phyloP scores from a whole-genome alignment of 2,329 filamentous ascomycete genomes.

The Fusarium dlaminii region DNA sequence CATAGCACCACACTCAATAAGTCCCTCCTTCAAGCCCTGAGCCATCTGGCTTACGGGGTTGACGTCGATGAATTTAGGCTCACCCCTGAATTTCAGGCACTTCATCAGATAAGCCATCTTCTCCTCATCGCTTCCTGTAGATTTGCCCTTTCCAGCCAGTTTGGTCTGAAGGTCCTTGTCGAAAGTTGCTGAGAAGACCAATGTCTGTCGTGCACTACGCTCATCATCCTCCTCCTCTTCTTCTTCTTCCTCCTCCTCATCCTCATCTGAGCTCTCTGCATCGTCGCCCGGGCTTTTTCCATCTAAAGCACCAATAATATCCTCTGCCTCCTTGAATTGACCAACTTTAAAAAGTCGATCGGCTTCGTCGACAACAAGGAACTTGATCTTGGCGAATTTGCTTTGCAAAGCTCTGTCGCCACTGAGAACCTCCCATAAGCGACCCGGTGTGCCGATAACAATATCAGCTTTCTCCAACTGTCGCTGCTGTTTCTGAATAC shows the following conservation, averaged over 20 bases:
- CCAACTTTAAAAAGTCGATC: conserved; percentile 91
- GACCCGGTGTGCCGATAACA: conserved; percentile 90
- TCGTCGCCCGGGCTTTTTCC: conserved; percentile 70
- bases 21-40: conserved; percentile 81
- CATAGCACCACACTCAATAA: conserved; percentile 90
- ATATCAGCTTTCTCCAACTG: conserved; percentile 87
- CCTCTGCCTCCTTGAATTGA: conserved; percentile 92
- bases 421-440: conserved; percentile 93
- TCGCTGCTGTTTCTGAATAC: conserved; percentile 93
- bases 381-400: conserved; percentile 77
- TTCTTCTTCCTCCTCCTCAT: conserved; percentile 59
- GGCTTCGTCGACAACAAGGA: conserved; percentile 92
- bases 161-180: conserved; percentile 92
- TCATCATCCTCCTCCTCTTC: conserved; percentile 57
- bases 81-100: conserved; percentile 86
- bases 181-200: conserved; percentile 97
- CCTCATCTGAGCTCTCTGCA: conserved; percentile 61
- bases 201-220: conserved; percentile 71
- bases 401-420: conserved; percentile 74
- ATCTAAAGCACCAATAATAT: conserved; percentile 86
- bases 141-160: conserved; percentile 77
- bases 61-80: conserved; percentile 90
- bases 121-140: conserved; percentile 70
- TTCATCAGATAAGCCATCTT: conserved; percentile 93
- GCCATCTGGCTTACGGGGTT: conserved; percentile 94